Base-by-base conservation (phyloP, 805 yeast species). In the Starmerella floricola region DNA sequence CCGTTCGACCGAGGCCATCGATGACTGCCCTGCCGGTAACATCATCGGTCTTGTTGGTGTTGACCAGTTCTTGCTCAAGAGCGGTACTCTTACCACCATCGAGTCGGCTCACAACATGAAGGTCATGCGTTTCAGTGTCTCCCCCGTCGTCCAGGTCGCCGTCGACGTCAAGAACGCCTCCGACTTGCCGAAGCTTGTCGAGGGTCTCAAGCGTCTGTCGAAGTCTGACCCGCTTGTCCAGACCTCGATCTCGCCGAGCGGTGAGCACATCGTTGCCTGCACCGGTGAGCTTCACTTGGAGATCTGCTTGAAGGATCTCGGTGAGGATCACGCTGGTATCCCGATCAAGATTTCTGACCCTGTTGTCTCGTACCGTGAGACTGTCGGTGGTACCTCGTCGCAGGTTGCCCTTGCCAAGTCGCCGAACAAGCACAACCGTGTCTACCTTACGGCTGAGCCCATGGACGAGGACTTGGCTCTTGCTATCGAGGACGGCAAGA, bases 11-110 rank as follows among this genome's bases (percentile, higher is more conserved):
- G 98, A 88, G 78, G 85, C 88, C 66, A 88, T 88, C 63, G 97
- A 88, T 64, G 97, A 88, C 76, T 83, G 94, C 75, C 97, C 98
- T 68, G 96, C 97, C 62, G 98, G 98, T 84, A 88, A 88, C 95
- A 88, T 88, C 80, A 78, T 87, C 66, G 98, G 97, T 86, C 76
- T 88, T 69, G 97, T 88, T 63, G 98, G 98, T 87, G 83, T 88
- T 63, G 98, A 88, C 74, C 98, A 88, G 79, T 88, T 87, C 84
- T 82, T 88, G 74, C 83, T 88, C 73, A 88, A 88, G 77, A 83
- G 95, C 64, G 98, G 97, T 86, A 88, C 98, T 63, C 74, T 88
- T 65, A 91, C 98, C 74, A 88, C 96, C 68, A 72, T 72, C 66
- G 97, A 91, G 69, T 70, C 84, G 61, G 82, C 98, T 59, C 96